Evolutionary conservation across 2,329 filamentous ascomycete genomes (phyloP), one percentile per base, ranked within the genome.

Genomic region (Monilinia aucupariae): DNA sequence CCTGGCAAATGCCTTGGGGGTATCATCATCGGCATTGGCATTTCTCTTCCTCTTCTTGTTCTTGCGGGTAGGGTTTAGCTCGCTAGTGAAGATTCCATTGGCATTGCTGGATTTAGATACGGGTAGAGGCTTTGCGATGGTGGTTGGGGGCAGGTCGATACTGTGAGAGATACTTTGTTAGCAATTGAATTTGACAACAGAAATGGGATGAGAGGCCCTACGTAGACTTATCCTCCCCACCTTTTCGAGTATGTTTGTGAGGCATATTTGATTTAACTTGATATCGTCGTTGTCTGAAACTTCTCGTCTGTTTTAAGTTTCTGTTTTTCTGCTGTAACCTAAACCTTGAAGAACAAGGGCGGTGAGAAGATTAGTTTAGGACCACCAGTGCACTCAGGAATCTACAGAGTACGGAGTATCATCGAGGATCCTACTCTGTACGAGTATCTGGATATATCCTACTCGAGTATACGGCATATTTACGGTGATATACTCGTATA

Each of bases 1-100:
- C 15, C 92, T 86, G 66, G 85, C 85, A 76, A 99, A 99, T 1
- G 89, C 91, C 68, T 91, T 89, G 0, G 94, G 94, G 1, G 90
- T 92, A 76, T 97, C 94, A 47, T 82, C 79, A 37, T 74, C 75
- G 58, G 74, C 70, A 51, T 67, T 71, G 41, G 76, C 74, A 76
- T 81, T 86, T 77, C 77, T 78, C 73, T 75, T 80, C 71, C 78
- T 83, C 71, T 68, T 84, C 71, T 68, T 74, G 49, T 69, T 74
- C 64, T 60, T 51, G 10, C 64, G 62, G 67, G 71, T 64, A 65
- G 71, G 65, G 53, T 65, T 71, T 61, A 74, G 70, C 59, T 72
- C 76, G 65, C 65, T 73, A 68, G 67, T 69, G 66, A 71, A 74
- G 65, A 71, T 73, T 66, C 71, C 67, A 72, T 78, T 78, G 56